These are phyloP conservation scores for Petrea volubilis DNA, from an alignment of 257 asterid genomes.

Conservation along the genomic window DNA sequence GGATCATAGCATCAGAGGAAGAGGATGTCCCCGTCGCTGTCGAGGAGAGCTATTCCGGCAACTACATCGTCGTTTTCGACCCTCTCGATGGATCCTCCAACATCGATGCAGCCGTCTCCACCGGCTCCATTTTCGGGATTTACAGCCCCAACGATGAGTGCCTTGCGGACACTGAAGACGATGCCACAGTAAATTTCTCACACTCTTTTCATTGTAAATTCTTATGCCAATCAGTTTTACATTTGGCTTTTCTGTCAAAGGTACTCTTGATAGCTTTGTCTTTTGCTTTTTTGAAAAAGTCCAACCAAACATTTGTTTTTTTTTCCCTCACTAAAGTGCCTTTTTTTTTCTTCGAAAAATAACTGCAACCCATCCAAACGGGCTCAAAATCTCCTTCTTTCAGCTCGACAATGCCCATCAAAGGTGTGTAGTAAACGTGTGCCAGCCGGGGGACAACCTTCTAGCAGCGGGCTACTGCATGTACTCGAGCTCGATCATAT, in stretches of 20 bases:
- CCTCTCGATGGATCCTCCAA: slow-evolving; percentile 84
- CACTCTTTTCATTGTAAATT: no score
- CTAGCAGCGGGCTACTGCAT: slow-evolving; percentile 96
- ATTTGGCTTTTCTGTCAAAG: no score
- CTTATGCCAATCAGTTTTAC: no score
- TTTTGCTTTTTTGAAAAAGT: no score
- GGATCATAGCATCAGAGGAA: slow-evolving; percentile 84
- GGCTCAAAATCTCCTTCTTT: no score
- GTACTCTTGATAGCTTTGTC: no score
- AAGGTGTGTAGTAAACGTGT: slow-evolving; percentile 76
- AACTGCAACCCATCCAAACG: no score
- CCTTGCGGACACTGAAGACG: slow-evolving; percentile 55
- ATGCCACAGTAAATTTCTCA: slow-evolving; percentile 38
- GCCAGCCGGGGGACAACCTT: slow-evolving; percentile 90
- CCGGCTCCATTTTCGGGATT: slow-evolving; percentile 80
- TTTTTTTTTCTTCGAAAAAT: no score
- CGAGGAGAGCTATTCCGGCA: slow-evolving; percentile 80
- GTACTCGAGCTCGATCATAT: slow-evolving; percentile 91
- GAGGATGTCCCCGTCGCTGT: slow-evolving; percentile 86
- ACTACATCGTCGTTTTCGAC: slow-evolving; percentile 75
- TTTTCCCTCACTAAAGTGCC: no score
- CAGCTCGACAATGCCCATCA: slow-evolving; percentile 62
- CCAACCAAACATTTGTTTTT: no score
- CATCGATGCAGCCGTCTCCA: slow-evolving; percentile 74
- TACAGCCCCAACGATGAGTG: slow-evolving; percentile 70